A percentile compares a stretch with the other conserved stretches of the same genome.
phyloP scores from a whole-genome alignment of 139 green algal species.

The Chlamydomonas incerta region DNA sequence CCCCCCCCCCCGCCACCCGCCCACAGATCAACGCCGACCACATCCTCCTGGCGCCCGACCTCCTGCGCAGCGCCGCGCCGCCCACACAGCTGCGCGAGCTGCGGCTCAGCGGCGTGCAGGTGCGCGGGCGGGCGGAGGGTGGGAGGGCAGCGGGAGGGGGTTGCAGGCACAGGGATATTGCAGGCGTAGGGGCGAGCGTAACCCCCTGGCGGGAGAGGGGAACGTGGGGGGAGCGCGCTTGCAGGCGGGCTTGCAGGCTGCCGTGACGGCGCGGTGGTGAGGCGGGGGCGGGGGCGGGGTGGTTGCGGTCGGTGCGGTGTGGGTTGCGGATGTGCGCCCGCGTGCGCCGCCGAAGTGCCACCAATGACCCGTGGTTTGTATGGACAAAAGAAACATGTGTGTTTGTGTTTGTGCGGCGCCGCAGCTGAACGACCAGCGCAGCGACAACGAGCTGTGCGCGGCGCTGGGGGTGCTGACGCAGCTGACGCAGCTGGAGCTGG shows the following conservation, averaged over 20 bases:
- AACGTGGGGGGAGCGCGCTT: neutral
- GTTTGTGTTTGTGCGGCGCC: no score
- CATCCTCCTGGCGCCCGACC: constrained; percentile 29
- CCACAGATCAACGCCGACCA: constrained; percentile 5
- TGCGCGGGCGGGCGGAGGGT: neutral
- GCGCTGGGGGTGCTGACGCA: constrained; percentile 29
- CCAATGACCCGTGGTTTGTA: no score
- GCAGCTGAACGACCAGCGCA: constrained; percentile 36
- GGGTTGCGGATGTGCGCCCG: no score
- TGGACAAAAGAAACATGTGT: no score
- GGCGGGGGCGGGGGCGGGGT: no score
- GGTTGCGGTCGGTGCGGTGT: no score
- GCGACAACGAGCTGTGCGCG: constrained; percentile 16
- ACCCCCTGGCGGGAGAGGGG: no score
- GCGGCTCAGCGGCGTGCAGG: constrained; percentile 17
- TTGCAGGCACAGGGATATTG: neutral
- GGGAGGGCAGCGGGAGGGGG: no score
- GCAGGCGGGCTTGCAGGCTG: no score
- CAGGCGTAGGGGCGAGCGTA: neutral
- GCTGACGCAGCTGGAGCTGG: constrained; percentile 28
- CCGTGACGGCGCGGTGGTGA: no score
- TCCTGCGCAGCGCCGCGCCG: constrained; percentile 3
- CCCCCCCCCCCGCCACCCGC: neutral
- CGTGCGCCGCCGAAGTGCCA: no score
- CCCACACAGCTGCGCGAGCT: constrained; percentile 29